A percentile compares a stretch with the other conserved stretches of the same genome.
These are phyloP conservation scores for Apiospora pterosperma DNA, from an alignment of 2,329 filamentous ascomycete genomes.

Conservation along the genomic window DNA sequence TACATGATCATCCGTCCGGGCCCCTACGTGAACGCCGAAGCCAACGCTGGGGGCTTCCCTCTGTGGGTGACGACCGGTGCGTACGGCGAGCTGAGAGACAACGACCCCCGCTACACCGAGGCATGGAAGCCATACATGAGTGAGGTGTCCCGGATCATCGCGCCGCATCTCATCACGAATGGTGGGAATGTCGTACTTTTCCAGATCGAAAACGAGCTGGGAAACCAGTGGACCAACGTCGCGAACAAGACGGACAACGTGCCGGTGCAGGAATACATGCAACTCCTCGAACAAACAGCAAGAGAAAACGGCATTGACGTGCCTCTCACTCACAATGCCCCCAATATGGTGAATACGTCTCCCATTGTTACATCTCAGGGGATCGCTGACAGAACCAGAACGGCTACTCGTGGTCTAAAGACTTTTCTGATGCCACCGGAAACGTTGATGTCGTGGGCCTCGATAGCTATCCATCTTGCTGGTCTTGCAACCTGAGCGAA, in stretches of 20 bases:
- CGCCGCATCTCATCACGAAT: conserved; percentile 52
- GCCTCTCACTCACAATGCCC: conserved; percentile 56
- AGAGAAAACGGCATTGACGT: conserved; percentile 56
- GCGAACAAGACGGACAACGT: conserved; percentile 42
- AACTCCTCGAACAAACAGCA: conserved; percentile 49
- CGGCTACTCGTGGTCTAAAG: conserved; percentile 55
- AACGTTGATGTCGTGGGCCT: conserved; percentile 51
- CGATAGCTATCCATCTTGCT: conserved; percentile 55
- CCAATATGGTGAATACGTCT: conserved; percentile 46
- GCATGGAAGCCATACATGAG: conserved; percentile 54
- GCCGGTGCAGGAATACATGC: conserved; percentile 53
- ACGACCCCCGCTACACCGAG: conserved; percentile 48
- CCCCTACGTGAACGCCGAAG: conserved; percentile 62
- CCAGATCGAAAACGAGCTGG: conserved; percentile 56
- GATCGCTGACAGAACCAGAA: conserved; percentile 6
- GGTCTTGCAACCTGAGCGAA: conserved; percentile 60
- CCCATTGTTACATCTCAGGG: no score
- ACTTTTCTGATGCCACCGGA: conserved; percentile 53
- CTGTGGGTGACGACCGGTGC: conserved; percentile 60
- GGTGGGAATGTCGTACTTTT: conserved; percentile 54
- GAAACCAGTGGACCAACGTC: conserved; percentile 39
- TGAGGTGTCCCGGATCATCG: conserved; percentile 46
- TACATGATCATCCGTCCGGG: conserved; percentile 56
- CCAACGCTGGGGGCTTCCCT: conserved; percentile 59
- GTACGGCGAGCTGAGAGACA: conserved; percentile 49